phyloP scores from a whole-genome alignment of 768 basidiomycete genomes.

The Termitomyces titanicus region DNA sequence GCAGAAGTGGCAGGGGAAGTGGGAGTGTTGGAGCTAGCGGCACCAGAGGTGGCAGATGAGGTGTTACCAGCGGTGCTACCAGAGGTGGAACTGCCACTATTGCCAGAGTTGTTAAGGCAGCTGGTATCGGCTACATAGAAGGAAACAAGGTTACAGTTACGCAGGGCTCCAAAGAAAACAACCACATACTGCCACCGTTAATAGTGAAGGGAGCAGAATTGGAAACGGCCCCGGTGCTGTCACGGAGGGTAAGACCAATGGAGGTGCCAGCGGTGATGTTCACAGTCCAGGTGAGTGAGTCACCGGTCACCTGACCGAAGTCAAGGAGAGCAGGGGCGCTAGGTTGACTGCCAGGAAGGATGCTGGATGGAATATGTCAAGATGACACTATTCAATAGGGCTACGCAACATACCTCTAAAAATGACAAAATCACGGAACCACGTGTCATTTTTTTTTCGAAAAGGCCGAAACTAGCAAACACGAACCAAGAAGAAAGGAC shows the following conservation, averaged over 20 bases:
- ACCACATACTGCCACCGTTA: conserved; percentile 42
- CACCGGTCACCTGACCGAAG: conserved; percentile 38
- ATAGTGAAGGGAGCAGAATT: conserved; percentile 55
- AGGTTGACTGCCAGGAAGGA: conserved; percentile 50
- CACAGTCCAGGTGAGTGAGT: conserved; percentile 49
- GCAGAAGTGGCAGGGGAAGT: conserved; percentile 12
- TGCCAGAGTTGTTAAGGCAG: conserved; percentile 29
- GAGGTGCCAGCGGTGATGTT: conserved; percentile 43
- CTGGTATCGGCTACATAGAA: conserved; percentile 26
- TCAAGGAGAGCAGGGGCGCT: conserved; percentile 38
- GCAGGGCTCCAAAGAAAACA: background rate
- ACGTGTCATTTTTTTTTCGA: conserved; percentile 2
- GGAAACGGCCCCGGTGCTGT: conserved; percentile 45
- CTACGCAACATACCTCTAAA: conserved; percentile 35
- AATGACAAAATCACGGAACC: background rate
- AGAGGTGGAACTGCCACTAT: conserved; percentile 7
- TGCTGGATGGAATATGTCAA: conserved; percentile 30
- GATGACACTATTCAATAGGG: background rate
- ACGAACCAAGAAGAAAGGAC: conserved; percentile 65
- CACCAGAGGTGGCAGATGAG: conserved; percentile 13
- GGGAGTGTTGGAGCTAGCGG: conserved; percentile 7
- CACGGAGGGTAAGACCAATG: conserved; percentile 59
- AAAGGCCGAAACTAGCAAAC: background rate
- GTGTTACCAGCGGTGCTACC: conserved; percentile 8
- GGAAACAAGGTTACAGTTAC: background rate